phyloP scores from a whole-genome alignment of 2,329 filamentous ascomycete species.

The Keithomyces neogunnii region DNA sequence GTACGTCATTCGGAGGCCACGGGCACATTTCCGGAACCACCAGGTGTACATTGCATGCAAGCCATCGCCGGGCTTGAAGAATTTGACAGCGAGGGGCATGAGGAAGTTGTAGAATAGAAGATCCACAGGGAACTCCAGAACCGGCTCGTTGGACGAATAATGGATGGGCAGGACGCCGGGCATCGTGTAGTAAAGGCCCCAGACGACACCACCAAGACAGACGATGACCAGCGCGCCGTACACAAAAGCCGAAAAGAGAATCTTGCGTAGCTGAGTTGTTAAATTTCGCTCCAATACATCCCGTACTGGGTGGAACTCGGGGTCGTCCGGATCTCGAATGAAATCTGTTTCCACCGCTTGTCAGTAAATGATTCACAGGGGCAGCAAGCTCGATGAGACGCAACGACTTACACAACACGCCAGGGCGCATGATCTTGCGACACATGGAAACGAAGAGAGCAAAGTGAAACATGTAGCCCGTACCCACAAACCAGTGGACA shows the following conservation, averaged over 20 bases:
- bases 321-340: constrained; percentile 95
- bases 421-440: constrained; percentile 90
- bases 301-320: constrained; percentile 93
- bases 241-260: constrained; percentile 89
- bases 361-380: neutral
- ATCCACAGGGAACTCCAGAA: constrained; percentile 90
- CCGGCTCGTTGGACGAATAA: constrained; percentile 86
- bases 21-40: constrained; percentile 90
- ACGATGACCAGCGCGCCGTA: constrained; percentile 90
- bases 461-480: constrained; percentile 99
- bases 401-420: constrained; percentile 71
- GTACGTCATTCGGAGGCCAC: constrained; percentile 71
- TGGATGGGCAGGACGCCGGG: constrained; percentile 76
- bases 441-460: constrained; percentile 98
- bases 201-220: constrained; percentile 91
- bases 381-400: neutral
- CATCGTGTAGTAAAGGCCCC: constrained; percentile 66
- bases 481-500: constrained; percentile 97
- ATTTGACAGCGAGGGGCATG: constrained; percentile 77
- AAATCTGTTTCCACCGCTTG: constrained; percentile 53
- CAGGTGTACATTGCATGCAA: constrained; percentile 83
- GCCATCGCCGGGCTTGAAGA: constrained; percentile 77
- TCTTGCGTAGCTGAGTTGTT: constrained; percentile 88
- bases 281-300: constrained; percentile 93
- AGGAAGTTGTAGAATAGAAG: constrained; percentile 95